Base-by-base conservation (phyloP, 176 grass and related monocot species). In the Hyparrhenia diplandra region DNA sequence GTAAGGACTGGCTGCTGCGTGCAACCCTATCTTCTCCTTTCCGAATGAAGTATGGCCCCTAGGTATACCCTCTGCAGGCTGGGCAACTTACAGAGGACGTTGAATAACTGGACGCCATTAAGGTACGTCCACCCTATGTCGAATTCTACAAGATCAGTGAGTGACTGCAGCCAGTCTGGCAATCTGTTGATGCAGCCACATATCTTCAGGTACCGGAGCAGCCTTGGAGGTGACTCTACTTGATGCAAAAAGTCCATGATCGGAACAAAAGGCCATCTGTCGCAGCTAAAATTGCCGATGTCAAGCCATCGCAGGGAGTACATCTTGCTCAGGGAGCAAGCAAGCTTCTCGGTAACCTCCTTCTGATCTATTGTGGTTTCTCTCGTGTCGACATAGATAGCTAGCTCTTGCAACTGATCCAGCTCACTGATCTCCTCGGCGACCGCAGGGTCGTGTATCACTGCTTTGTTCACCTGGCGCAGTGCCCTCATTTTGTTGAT, bases 141-240 rank as follows among this genome's bases (percentile, higher is more conserved):
- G 5, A 65, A 34, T 18, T 78, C 60, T 34, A 35, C 76, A 78
- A 78, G 76, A 17, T 66, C 12, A 12, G 75, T 64, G 17, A 79
- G 76, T 5, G 42, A 79, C 3, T 3, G 29, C 0, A 79, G 14
- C 76, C 76, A 79, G 0, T 16, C 5, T 9, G 76, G 62, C 42
- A 79, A 51, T 14, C 1, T 3, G 21, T 24, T 42, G 1, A 67
- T 35, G 11, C 0, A 1, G 2, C 76, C 76, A 16, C 11, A 3
- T 0, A 79, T 14, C 61, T 28, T 9, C 2, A 79, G 61, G 6
- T 16, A 14, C 1, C 20, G 42, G 10, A 79, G 76, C 17, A 6
- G 17, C 47, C 14, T 16, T 20, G 47, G 47, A 2, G 47, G 47
- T 20, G 47, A 20, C 1, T 20, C 0, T 1, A 54, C 18, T 0